These are phyloP conservation scores for Trametes cingulata DNA, from an alignment of 768 basidiomycete species.

Conservation along the genomic window DNA sequence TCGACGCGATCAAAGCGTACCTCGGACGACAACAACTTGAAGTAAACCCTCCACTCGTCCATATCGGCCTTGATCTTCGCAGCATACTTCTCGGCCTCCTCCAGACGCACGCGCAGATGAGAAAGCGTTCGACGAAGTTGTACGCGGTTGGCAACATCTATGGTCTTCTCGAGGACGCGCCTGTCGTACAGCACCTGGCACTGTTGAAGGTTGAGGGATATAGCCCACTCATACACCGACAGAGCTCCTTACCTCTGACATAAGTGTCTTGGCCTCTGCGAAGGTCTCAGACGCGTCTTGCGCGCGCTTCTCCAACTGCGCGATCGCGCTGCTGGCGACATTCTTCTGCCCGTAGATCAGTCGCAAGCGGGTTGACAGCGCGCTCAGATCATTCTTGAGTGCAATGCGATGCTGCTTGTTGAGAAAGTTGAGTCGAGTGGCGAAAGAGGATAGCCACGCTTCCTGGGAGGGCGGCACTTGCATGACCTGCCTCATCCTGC, in stretches of 20 bases:
- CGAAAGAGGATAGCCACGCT: background rate
- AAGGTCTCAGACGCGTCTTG: background rate
- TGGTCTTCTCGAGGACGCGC: background rate
- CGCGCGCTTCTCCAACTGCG: background rate
- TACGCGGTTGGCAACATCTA: background rate
- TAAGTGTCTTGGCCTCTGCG: background rate
- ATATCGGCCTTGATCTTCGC: background rate
- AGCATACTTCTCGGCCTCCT: background rate
- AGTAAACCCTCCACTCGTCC: background rate
- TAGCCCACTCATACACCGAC: too few relatives aligned
- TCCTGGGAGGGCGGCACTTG: background rate
- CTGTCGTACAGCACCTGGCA: background rate
- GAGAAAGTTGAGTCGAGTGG: background rate
- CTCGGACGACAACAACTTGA: background rate
- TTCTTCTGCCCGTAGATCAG: background rate
- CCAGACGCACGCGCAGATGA: background rate
- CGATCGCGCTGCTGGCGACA: background rate
- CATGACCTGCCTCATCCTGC: background rate
- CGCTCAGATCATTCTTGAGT: background rate
- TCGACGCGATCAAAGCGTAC: background rate
- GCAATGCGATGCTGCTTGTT: background rate
- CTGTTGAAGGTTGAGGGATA: too few relatives aligned
- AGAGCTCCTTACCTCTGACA: background rate
- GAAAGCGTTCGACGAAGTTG: background rate
- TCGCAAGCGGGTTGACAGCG: background rate